Conservation (phyloP, 345 rosid species). For the Boechera stricta region DNA sequence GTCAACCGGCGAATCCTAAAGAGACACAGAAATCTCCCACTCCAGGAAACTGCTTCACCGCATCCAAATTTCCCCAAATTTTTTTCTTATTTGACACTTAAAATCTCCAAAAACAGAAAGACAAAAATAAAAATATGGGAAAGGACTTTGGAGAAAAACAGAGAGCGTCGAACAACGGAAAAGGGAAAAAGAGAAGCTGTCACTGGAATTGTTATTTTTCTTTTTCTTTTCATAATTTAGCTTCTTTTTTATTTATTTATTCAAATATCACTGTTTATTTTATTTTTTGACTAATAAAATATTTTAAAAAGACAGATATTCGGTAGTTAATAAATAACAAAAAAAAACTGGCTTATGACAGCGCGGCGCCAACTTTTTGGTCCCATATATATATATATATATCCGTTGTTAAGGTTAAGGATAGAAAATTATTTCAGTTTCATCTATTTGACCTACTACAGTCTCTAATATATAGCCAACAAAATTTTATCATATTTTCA, state of each 20-base stretch:
- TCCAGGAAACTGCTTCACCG: slow-evolving; percentile 10
- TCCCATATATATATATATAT: not conserved
- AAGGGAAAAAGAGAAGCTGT: slow-evolving; percentile 29
- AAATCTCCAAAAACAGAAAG: too few species aligned
- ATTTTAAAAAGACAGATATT: slow-evolving; percentile 34
- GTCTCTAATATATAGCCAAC: not conserved
- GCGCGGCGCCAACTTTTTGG: slow-evolving; percentile 37
- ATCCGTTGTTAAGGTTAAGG: too few species aligned
- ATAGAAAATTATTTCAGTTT: too few species aligned
- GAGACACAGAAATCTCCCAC: not conserved
- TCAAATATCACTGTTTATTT: not conserved
- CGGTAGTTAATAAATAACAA: slow-evolving; percentile 18
- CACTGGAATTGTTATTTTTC: slow-evolving; percentile 4
- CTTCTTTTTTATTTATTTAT: not conserved
- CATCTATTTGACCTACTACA: too few species aligned
- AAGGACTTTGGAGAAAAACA: too few species aligned
- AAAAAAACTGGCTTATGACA: slow-evolving; percentile 19
- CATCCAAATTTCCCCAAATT: slow-evolving; percentile 4
- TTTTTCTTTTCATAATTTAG: not conserved
- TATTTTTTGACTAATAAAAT: not conserved
- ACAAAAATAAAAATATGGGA: not conserved
- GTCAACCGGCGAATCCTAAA: slow-evolving; percentile 31
- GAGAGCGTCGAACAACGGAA: slow-evolving; percentile 24
- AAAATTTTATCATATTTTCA: not conserved
- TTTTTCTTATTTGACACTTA: too few species aligned